These are phyloP conservation scores for Pelargonium myrrhifolium DNA, from an alignment of 441 rosid species.

Conservation along the genomic window DNA sequence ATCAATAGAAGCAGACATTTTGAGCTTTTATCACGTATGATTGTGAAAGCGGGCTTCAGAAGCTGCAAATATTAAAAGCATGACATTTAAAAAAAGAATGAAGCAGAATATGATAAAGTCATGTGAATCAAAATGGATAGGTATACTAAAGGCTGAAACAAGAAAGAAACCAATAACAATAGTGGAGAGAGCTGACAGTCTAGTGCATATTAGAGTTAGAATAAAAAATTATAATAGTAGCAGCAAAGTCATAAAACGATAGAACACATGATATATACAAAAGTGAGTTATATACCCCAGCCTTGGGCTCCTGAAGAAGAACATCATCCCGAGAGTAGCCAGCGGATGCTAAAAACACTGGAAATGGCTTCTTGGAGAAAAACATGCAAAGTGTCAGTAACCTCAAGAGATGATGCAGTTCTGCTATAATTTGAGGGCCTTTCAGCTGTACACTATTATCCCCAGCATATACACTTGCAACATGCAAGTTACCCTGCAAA, in stretches of 20 bases:
- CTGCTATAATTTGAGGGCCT: constrained; percentile 56
- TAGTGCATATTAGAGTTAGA: neutral
- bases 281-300: constrained; percentile 51
- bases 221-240: neutral
- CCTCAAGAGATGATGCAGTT: constrained; percentile 53
- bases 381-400: constrained; percentile 74
- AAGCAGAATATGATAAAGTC: constrained; percentile 10
- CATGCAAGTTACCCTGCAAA: constrained; percentile 62
- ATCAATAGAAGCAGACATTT: constrained; percentile 71
- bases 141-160: neutral
- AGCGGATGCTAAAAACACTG: constrained; percentile 66
- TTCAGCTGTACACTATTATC: constrained; percentile 44
- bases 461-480: constrained; percentile 81
- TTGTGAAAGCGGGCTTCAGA: constrained; percentile 92
- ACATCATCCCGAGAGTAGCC: constrained; percentile 68
- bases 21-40: constrained; percentile 54
- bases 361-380: constrained; percentile 89
- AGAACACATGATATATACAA: neutral
- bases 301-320: constrained; percentile 88
- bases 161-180: neutral
- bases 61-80: constrained; percentile 42
- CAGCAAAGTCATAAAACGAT: neutral
- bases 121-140: neutral
- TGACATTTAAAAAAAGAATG: constrained; percentile 5
- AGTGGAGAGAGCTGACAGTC: neutral